Evolutionary conservation across 495 filamentous ascomycete genomes (phyloP), one percentile per base, ranked within the genome.

Genomic region (Penicillium nucicola): DNA sequence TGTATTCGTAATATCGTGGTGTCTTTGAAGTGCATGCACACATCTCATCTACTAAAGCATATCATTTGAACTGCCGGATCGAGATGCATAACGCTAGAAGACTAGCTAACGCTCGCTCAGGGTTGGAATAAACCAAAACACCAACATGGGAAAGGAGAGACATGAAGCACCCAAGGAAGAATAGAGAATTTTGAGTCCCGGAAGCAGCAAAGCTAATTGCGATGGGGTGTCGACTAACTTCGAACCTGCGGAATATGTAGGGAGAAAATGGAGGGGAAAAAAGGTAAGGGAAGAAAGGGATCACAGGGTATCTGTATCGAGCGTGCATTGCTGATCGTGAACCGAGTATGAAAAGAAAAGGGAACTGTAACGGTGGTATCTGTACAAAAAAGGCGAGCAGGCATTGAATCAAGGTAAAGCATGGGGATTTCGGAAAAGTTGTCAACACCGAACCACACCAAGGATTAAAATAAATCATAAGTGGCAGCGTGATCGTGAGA

Each of bases 401-500:
- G n/a, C 38, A 48, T 22, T 19, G n/a, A 9, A 30, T n/a, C n/a
- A 50, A 31, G 18, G 17, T 1, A 37, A 37, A 19, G 10, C 15
- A 18, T 37, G 18, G 19, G 15, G 12, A n/a, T 44, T 19, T 49
- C 25, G 25, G 25, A 31, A 50, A 45, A 25, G 34, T 32, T 40
- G 45, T n/a, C 41, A 55, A 44, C 41, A 45, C 13, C 31, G 13
- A 47, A 35, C 34, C 31, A 45, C 34, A 55, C 65, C 60, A 76
- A 70, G 48, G 65, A 50, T 64, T 62, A 55, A 64, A 75, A 46
- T 74, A 74, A 30, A 52, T 57, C 2, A 75, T 62, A n/a, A n/a
- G 14, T 33, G 31, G 5, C 9, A 18, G n/a, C 9, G 12, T 4
- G 18, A 22, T 23, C 22, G 0, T 34, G 13, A 23, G 15, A 42